Base-by-base conservation (phyloP, 2,329 filamentous ascomycete species). In the Parastagonospora nodorum region DNA sequence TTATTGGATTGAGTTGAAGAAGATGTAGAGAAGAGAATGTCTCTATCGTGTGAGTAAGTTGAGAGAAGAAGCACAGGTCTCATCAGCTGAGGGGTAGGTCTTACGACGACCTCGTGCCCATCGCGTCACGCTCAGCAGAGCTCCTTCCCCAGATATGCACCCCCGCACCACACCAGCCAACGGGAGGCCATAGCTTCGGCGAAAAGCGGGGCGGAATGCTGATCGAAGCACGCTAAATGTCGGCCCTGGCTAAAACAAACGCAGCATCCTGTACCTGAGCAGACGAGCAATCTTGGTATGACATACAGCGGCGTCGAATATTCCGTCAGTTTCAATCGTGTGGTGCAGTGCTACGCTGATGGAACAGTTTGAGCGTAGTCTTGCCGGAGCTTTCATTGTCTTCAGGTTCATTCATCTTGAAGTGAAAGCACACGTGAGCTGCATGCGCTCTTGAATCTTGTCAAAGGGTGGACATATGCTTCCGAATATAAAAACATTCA, bases 111-210 rank as follows among this genome's bases (percentile, higher is more conserved):
- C 62, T 64, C 58, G 58, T 64, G 58, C 58, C 56, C 55, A 39
- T 44, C 57, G 52, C 56, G 58, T 62, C 60, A 64, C 60, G 30
- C 39, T 40, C 42, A 40, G 38, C 58, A 47, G 50, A 59, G 50
- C 48, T 51, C 43, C 45, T 59, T 55, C 59, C 62, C 62, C 62
- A 62, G 58, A 61, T 53, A 63, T 59, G 51, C 49, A 45, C 45
- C 55, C 61, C 61, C 62, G 59, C 62, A 57, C 58, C 19, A 55
- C 55, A 57, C 51, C 49, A 50, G 60, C 55, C 55, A 53, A 28
- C 35, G 19, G 45, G 47, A 45, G 54, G 46, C 43, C 49, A 46
- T 53, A 51, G 50, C 44, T 50, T 37, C 50, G 42, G 51, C 47
- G 53, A 44, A 53, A 55, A 40, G 60, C 55, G 62, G 62, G 56